phyloP scores from a whole-genome alignment of 1,139 yeast genomes.

The Pichia sp. region DNA sequence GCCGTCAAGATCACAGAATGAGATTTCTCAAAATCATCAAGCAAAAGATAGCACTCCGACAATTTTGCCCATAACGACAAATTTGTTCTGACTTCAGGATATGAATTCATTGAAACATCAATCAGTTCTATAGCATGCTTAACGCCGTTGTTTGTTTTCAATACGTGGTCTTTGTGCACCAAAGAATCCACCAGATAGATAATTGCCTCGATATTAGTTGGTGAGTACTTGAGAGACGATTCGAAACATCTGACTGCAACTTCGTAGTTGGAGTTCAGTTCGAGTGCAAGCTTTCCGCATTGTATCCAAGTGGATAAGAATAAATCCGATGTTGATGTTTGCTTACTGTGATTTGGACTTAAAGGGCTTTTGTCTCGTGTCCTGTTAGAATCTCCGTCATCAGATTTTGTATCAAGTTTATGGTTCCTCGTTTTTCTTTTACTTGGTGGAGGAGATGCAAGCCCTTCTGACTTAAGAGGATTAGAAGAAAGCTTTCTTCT shows the following conservation, averaged over 20 bases:
- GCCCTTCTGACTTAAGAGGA: too few relatives aligned
- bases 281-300: conserved; percentile 42
- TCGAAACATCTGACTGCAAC: conserved; percentile 41
- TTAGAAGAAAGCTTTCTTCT: too few relatives aligned
- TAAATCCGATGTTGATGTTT: neutral
- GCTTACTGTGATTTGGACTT: too few relatives aligned
- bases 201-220: conserved; percentile 34
- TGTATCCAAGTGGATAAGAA: conserved; percentile 34
- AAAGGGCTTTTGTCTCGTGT: too few relatives aligned
- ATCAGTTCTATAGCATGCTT: conserved; percentile 40
- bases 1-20: conserved; percentile 41
- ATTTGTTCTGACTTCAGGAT: conserved; percentile 29
- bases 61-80: conserved; percentile 37
- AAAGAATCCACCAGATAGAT: conserved; percentile 29
- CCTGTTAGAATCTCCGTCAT: too few relatives aligned
- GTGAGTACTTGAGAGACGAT: conserved; percentile 36
- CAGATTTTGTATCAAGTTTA: too few relatives aligned
- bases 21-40: conserved; percentile 44
- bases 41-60: conserved; percentile 39
- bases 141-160: too few relatives aligned
- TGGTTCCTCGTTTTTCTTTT: too few relatives aligned
- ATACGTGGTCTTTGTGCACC: conserved; percentile 13
- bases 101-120: conserved; percentile 31
- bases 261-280: conserved; percentile 32
- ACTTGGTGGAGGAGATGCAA: too few relatives aligned